Base-by-base conservation (phyloP, 495 filamentous ascomycete genomes). In the Hyaloscypha variabilis region DNA sequence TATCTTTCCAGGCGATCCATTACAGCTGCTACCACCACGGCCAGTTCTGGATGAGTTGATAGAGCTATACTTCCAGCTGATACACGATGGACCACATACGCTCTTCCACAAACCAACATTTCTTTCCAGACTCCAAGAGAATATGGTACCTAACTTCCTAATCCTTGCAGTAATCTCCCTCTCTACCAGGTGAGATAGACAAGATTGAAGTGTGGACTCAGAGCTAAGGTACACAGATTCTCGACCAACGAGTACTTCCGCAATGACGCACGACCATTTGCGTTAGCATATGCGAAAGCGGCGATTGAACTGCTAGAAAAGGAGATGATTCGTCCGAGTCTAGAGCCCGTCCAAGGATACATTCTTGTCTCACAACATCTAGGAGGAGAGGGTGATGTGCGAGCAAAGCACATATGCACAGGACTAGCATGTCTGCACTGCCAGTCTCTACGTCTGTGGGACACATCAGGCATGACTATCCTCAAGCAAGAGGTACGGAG, bases 71-170 rank as follows among this genome's bases (percentile, higher is more conserved):
- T 62, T 62, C 6, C 17, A 26, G 52, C 28, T 62, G 0, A 51
- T 62, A 19, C 59, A 62, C 24, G 46, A 62, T 51, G 59, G 59
- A 17, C 59, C 59, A 25, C 59, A 62, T 51, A 62, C 59, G 28
- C 46, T 62, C 19, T 62, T 62, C 30, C 59, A 62, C 39, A 28
- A 62, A 21, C 59, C 39, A 2, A 62, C 39, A 23, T 62, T 51
- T 51, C 25, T 49, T 24, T 62, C 59, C 26, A 23, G 46, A 62
- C 39, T 62, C 11, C 11, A 8, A 30, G 8, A 25, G 8, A 26
- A 21, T 21, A 8, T 24, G 13, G 26, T 62, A 19, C 59, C 59
- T 19, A 31, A 19, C 5, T 51, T 50, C 39, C n/a, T 62, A 14
- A 5, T 62, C 17, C 30, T 62, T 17, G 59, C 39, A 19, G 26